Conservation (phyloP, 768 basidiomycete genomes). For the Amyloporia xantha region DNA sequence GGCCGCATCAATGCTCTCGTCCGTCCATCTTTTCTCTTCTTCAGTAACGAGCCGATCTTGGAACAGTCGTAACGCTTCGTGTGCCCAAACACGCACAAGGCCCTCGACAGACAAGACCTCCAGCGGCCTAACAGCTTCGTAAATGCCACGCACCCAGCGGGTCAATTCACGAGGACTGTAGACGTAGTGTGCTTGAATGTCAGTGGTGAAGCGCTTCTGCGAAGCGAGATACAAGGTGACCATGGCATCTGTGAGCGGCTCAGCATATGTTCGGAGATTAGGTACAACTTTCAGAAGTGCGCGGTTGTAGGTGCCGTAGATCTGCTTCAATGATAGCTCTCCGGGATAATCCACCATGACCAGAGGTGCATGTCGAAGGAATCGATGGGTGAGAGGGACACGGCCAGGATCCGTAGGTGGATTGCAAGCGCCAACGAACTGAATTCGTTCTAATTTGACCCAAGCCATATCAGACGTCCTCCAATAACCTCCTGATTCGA, state of each 20-base stretch:
- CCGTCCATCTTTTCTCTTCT: constrained; percentile 92
- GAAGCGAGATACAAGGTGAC: constrained; percentile 92
- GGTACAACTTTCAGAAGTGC: constrained; percentile 94
- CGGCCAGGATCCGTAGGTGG: constrained; percentile 99
- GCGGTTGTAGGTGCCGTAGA: constrained; percentile 97
- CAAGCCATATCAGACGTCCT: constrained; percentile 90
- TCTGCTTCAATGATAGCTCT: constrained; percentile 93
- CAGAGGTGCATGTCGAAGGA: constrained; percentile 94
- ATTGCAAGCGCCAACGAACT: constrained; percentile 99
- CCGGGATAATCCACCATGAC: constrained; percentile 99
- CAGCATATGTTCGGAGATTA: constrained; percentile 85
- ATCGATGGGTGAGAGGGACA: constrained; percentile 95
- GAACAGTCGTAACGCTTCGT: constrained; percentile 95
- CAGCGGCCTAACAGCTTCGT: constrained; percentile 91
- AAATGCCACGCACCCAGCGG: constrained; percentile 94
- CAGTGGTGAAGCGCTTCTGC: constrained; percentile 91
- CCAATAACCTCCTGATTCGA: constrained; percentile 94
- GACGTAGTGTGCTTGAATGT: constrained; percentile 97
- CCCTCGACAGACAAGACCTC: constrained; percentile 94
- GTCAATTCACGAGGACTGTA: constrained; percentile 99
- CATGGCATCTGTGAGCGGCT: constrained; percentile 96
- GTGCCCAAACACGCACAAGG: constrained; percentile 94
- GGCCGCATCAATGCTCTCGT: constrained; percentile 78
- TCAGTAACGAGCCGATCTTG: constrained; percentile 94
- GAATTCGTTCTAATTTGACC: constrained; percentile 97